Conservation (phyloP, 2,329 filamentous ascomycete species). For the Bipolaris zeicola region DNA sequence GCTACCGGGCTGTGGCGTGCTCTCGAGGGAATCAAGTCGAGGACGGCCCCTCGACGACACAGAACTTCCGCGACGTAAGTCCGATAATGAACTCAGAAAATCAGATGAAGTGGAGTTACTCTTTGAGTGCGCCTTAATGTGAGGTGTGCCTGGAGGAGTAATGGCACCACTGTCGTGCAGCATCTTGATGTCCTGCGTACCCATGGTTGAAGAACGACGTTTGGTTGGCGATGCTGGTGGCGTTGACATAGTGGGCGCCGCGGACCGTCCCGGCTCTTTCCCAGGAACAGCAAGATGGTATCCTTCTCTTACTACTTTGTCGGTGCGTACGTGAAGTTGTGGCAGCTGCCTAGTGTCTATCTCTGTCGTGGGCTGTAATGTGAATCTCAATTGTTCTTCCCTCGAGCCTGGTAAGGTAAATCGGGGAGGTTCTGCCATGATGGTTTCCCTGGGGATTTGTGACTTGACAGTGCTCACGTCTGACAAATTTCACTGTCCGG, state of each 20-base stretch:
- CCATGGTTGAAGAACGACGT: slow-evolving; percentile 25
- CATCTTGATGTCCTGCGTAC: slow-evolving; percentile 12
- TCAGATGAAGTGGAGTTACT: slow-evolving; percentile 28
- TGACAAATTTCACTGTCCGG: slow-evolving; percentile 15
- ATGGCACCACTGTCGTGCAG: slow-evolving; percentile 26
- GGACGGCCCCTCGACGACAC: slow-evolving; percentile 19
- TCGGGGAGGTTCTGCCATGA: slow-evolving; percentile 20
- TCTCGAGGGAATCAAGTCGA: slow-evolving; percentile 22
- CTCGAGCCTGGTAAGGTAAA: slow-evolving; percentile 12
- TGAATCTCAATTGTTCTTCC: background rate
- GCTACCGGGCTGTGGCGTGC: slow-evolving; percentile 25
- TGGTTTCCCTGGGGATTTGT: slow-evolving; percentile 2
- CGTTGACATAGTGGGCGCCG: slow-evolving; percentile 22
- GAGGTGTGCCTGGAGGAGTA: slow-evolving; percentile 41
- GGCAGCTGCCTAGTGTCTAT: slow-evolving; percentile 16
- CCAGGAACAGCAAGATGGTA: slow-evolving; percentile 13
- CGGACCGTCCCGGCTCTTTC: slow-evolving; percentile 5
- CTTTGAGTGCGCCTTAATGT: slow-evolving; percentile 26
- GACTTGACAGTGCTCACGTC: slow-evolving; percentile 14
- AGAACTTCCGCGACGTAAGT: slow-evolving; percentile 29
- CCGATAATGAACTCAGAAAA: slow-evolving; percentile 24
- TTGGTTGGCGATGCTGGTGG: slow-evolving; percentile 37
- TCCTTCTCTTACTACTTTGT: slow-evolving; percentile 7
- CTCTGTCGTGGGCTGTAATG: slow-evolving; percentile 1
- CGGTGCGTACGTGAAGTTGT: slow-evolving; percentile 20